Evolutionary conservation across 1,284 basidiomycete species (phyloP).

Genomic region (Austroboletus rostrupii): DNA sequence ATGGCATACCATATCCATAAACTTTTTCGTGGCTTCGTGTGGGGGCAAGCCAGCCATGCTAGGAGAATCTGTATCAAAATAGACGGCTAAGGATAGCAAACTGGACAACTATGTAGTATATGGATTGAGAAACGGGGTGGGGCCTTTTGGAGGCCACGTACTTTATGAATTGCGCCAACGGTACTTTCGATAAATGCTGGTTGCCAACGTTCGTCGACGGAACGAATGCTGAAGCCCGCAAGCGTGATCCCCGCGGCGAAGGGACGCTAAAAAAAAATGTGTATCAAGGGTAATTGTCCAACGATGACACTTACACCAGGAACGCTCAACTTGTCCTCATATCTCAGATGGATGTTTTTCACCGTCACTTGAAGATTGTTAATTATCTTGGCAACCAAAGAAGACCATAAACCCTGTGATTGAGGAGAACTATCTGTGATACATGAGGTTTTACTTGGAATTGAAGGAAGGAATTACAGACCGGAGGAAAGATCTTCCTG

Average conservation of each 20-base stretch:
- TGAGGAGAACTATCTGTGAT: conserved; percentile 61
- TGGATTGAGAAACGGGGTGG: conserved; percentile 9
- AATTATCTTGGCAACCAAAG: conserved; percentile 87
- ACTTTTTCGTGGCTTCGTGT: conserved; percentile 71
- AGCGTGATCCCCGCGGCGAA: conserved; percentile 93
- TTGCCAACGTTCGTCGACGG: conserved; percentile 89
- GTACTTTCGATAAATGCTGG: conserved; percentile 95
- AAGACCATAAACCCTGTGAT: conserved; percentile 78
- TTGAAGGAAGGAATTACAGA: conserved; percentile 20
- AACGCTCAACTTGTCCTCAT: conserved; percentile 93
- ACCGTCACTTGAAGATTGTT: conserved; percentile 97
- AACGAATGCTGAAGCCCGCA: conserved; percentile 91
- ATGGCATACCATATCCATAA: conserved; percentile 66
- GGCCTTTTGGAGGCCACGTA: conserved; percentile 21
- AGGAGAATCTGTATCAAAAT: conserved; percentile 92
- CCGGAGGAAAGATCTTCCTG: conserved; percentile 53
- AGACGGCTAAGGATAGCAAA: conserved; percentile 85
- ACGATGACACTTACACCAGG: conserved; percentile 63
- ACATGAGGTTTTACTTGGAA: background rate
- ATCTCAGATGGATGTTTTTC: conserved; percentile 92
- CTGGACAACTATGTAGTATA: conserved; percentile 64
- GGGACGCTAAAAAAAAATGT: conserved; percentile 62
- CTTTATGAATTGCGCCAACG: conserved; percentile 89
- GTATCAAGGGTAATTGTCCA: background rate
- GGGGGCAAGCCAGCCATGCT: conserved; percentile 74